phyloP scores from a whole-genome alignment of 2,329 filamentous ascomycete species.

The Seiridium unicorne region DNA sequence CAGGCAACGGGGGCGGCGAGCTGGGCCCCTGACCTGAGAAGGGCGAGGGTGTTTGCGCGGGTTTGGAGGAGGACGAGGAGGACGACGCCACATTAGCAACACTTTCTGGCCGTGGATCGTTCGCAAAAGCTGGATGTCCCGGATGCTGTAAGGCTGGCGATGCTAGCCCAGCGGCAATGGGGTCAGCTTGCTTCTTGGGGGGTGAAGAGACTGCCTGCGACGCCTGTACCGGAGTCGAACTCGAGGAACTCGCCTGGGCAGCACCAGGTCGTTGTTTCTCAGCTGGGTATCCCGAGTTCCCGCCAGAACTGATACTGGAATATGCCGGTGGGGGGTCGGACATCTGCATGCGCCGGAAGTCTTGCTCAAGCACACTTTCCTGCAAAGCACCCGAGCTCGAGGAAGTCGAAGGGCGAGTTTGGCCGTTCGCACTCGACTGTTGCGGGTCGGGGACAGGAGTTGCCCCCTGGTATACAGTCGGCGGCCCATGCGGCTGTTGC shows the following conservation, averaged over 20 bases:
- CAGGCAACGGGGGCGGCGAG: conserved; percentile 88
- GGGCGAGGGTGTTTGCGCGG: conserved; percentile 39
- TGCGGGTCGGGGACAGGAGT: conserved; percentile 64
- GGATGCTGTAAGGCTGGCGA: conserved; percentile 55
- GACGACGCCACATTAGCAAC: conserved; percentile 35
- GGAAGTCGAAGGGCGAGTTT: conserved; percentile 27
- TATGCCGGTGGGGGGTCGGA: conserved; percentile 94
- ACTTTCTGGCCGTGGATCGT: conserved; percentile 62
- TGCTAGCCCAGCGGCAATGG: conserved; percentile 32
- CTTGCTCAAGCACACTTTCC: conserved; percentile 76
- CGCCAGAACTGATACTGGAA: conserved; percentile 65
- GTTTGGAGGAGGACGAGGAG: conserved; percentile 37
- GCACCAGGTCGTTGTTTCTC: conserved; percentile 67
- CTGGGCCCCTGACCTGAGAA: conserved; percentile 56
- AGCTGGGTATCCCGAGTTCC: conserved; percentile 64
- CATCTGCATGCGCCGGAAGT: conserved; percentile 76
- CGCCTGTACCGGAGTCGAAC: conserved; percentile 6
- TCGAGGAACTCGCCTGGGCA: conserved; percentile 19
- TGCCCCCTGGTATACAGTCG: conserved; percentile 86
- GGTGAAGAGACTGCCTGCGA: conserved; percentile 25
- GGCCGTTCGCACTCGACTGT: conserved; percentile 39
- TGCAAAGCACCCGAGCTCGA: conserved; percentile 38
- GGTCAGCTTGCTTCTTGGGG: conserved; percentile 26
- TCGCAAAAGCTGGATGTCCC: conserved; percentile 87
- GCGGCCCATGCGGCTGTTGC: conserved; percentile 82